Percentiles rank a stretch among this genome's conserved stretches.
These are phyloP conservation scores for Aspergillus bridgeri DNA, from an alignment of 495 filamentous ascomycete species.

Conservation along the genomic window DNA sequence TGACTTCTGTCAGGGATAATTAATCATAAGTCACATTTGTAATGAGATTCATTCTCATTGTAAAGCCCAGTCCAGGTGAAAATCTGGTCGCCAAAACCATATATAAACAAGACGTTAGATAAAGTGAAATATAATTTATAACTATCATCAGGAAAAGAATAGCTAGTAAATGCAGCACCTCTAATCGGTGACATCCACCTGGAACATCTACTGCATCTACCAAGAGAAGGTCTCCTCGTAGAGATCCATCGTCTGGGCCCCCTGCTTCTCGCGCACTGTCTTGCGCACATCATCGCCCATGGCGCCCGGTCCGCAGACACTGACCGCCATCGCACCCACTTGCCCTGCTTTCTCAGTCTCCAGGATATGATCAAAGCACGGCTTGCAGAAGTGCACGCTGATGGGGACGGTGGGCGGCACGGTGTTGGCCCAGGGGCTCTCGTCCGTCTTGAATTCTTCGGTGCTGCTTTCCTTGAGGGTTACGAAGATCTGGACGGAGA, in stretches of 20 bases:
- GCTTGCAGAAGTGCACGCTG: constrained; percentile 31
- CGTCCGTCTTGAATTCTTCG: constrained; percentile 26
- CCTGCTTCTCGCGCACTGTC: constrained; percentile 35
- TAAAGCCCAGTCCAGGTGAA: no score
- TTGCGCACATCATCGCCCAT: constrained; percentile 44
- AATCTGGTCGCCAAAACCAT: no score
- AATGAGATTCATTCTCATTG: no score
- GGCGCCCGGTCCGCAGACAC: constrained; percentile 43
- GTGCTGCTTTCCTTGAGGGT: constrained; percentile 24
- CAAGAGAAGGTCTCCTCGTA: constrained; percentile 46
- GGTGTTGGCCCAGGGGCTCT: constrained; percentile 32
- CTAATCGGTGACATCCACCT: background rate
- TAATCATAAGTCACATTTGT: no score
- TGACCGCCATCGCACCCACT: constrained; percentile 44
- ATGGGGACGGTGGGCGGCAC: constrained; percentile 30
- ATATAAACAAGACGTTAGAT: no score
- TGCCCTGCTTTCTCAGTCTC: constrained; percentile 35
- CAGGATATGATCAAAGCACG: constrained; percentile 31
- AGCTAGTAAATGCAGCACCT: background rate
- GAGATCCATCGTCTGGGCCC: constrained; percentile 35
- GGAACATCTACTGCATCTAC: constrained; percentile 20
- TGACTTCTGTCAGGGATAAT: no score
- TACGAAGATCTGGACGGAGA: constrained; percentile 36
- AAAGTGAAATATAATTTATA: background rate
- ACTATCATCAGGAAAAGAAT: background rate